Base-by-base conservation (phyloP, 2,329 filamentous ascomycete genomes). In the Ceratocystis destructans region DNA sequence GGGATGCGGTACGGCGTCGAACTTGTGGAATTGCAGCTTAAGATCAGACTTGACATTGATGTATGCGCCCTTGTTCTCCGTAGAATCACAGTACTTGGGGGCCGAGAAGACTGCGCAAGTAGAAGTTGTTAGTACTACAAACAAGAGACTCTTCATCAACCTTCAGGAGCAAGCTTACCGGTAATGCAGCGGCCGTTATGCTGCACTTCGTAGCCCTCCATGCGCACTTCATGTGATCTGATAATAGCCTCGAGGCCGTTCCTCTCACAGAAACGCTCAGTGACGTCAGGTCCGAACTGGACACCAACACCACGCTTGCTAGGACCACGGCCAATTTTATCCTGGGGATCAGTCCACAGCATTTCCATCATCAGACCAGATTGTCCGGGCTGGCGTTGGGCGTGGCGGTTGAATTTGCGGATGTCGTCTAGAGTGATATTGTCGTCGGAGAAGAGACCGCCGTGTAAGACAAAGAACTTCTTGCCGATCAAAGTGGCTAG, bases 291-390 rank as follows among this genome's bases (percentile, higher is more conserved):
- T 0, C 94, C 94, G 72, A 99, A 99, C 74, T 97, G 92, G 77
- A 97, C 83, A 64, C 94, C 94, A 22, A 99, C 93, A 70, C 94
- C 94, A 74, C 94, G 85, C 81, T 99, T 99, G 80, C 91, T 96
- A 57, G 94, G 94, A 7, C 92, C 90, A 71, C 94, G 86, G 64
- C 94, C 94, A 33, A 88, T 86, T 71, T 86, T 82, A 0, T 88
- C 82, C 75, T 99, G 94, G 2, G 94, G 94, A 74, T 99, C 94
- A 0, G 94, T 97, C 94, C 94, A 99, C 61, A 99, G 83, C 94
- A 99, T 99, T 77, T 99, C 94, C 94, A 99, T 99, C 94, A 99
- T 99, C 72, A 99, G 79, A 15, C 94, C 94, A 62, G 88, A 79
- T 75, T 99, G 94, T 41, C 94, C 94, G 2, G 94, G 93, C 73